Base-by-base conservation (phyloP, 2,329 filamentous ascomycete genomes). In the Leptographium radiaticola region DNA sequence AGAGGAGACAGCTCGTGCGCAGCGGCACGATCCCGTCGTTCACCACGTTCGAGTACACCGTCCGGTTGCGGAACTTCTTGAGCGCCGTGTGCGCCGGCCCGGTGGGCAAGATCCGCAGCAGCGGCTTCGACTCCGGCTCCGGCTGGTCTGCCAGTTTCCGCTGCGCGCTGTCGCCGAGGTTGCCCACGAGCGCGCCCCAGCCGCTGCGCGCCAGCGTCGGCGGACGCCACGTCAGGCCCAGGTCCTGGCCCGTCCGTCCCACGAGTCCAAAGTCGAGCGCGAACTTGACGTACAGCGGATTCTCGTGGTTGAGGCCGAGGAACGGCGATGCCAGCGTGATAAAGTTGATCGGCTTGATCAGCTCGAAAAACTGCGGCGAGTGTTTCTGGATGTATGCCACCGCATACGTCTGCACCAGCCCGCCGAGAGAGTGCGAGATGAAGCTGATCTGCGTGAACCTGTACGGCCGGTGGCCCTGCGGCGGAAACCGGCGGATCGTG, bases 361-460 rank as follows among this genome's bases (percentile, higher is more conserved):
- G 72, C 50, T 90, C 78, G 62, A 97, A 97, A 66, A 97, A 97
- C 11, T 84, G 73, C 1, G 91, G 91, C 0, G 89, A 95, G 66
- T 97, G 89, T 65, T 96, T 96, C 62, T 96, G 87, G 47, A 97
- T 95, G 66, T 97, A 97, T 10, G 90, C 91, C 55, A 97, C 84
- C 2, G 91, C 91, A 65, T 97, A 97, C 0, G 87, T 95, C 67
- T 97, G 91, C 16, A 95, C 79, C 18, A 95, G 73, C 0, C 91
- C 91, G 33, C 91, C 91, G 0, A 97, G 78, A 0, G 90, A 96
- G 68, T 97, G 91, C 0, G 84, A 89, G 54, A 97, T 80, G 65
- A 97, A 95, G 64, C 90, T 96, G 66, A 97, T 96, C 66, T 89
- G 95, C 12, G 89, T 93, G 62, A 95, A 89, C 60, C 82, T 84